Evolutionary conservation across 345 rosid species (phyloP).

Genomic region (Hibiscus mutabilis): DNA sequence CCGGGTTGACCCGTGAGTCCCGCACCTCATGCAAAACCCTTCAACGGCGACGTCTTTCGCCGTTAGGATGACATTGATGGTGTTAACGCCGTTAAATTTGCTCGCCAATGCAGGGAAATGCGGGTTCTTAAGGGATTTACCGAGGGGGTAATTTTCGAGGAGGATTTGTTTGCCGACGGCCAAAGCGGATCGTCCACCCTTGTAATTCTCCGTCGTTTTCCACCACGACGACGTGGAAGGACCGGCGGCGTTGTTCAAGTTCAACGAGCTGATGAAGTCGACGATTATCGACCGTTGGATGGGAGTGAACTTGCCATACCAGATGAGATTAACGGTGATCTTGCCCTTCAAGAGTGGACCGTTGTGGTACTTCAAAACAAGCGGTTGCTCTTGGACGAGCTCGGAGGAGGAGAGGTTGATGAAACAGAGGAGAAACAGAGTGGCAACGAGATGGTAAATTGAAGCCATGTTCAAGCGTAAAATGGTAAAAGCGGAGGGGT

Average conservation of each 20-base stretch:
- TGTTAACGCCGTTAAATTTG: constrained; percentile 28
- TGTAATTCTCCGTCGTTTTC: constrained; percentile 72
- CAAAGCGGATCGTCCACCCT: constrained; percentile 39
- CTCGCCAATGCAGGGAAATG: constrained; percentile 54
- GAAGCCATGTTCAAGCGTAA: constrained; percentile 27
- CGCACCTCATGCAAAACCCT: constrained; percentile 76
- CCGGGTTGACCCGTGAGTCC: constrained; percentile 54
- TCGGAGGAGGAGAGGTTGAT: constrained; percentile 28
- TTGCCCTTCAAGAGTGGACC: constrained; percentile 58
- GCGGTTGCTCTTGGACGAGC: constrained; percentile 71
- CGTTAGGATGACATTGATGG: constrained; percentile 65
- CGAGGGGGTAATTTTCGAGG: constrained; percentile 49
- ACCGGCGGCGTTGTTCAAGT: constrained; percentile 11
- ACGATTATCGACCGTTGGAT: constrained; percentile 67
- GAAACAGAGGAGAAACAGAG: constrained; percentile 17
- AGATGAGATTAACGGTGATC: constrained; percentile 56
- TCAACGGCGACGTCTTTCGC: constrained; percentile 77
- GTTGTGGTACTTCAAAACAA: constrained; percentile 60
- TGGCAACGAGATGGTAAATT: constrained; percentile 29
- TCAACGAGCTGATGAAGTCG: constrained; percentile 73
- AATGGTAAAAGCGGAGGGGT: not conserved
- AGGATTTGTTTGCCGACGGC: constrained; percentile 52
- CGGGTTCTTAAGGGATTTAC: constrained; percentile 40
- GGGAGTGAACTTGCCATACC: constrained; percentile 81
- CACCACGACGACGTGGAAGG: constrained; percentile 79